These are phyloP conservation scores for Kockiozyma suomiensis DNA, from an alignment of 805 yeast genomes.

Conservation along the genomic window DNA sequence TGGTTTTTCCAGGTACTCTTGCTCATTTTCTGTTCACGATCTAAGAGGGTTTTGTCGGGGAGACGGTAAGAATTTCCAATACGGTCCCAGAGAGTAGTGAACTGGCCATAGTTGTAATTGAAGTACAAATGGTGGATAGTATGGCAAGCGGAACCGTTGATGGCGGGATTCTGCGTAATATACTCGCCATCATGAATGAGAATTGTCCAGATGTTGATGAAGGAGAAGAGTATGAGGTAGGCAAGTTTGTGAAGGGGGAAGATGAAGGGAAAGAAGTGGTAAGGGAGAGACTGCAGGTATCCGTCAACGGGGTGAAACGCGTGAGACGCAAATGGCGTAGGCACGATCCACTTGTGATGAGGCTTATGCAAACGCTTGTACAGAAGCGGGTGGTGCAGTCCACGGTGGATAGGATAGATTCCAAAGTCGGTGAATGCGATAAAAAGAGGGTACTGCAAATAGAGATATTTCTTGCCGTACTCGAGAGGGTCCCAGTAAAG, in stretches of 20 bases:
- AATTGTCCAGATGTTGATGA: constrained; percentile 97
- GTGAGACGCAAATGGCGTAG: constrained; percentile 97
- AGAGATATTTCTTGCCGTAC: constrained; percentile 69
- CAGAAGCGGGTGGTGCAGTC: constrained; percentile 88
- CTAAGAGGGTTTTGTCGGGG: constrained; percentile 87
- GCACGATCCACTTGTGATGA: constrained; percentile 98
- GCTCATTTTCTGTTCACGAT: constrained; percentile 59
- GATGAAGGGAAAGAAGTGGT: constrained; percentile 86
- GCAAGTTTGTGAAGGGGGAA: constrained; percentile 91
- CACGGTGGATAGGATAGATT: constrained; percentile 87
- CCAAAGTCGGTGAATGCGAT: constrained; percentile 93
- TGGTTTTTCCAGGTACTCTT: constrained; percentile 70
- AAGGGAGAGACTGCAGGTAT: constrained; percentile 87
- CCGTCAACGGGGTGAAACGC: constrained; percentile 99
- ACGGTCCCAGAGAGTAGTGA: constrained; percentile 98
- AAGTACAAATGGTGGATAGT: constrained; percentile 95
- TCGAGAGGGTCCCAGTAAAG: constrained; percentile 69
- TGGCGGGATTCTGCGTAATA: constrained; percentile 86
- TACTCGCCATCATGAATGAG: constrained; percentile 99
- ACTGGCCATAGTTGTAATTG: constrained; percentile 98
- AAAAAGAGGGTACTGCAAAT: constrained; percentile 72
- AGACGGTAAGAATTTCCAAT: constrained; percentile 89
- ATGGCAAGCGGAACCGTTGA: constrained; percentile 98
- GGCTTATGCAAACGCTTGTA: constrained; percentile 92
- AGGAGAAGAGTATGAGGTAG: constrained; percentile 78